These are phyloP conservation scores for Ophiostoma piceae DNA, from an alignment of 2,329 filamentous ascomycete genomes.

Conservation along the genomic window DNA sequence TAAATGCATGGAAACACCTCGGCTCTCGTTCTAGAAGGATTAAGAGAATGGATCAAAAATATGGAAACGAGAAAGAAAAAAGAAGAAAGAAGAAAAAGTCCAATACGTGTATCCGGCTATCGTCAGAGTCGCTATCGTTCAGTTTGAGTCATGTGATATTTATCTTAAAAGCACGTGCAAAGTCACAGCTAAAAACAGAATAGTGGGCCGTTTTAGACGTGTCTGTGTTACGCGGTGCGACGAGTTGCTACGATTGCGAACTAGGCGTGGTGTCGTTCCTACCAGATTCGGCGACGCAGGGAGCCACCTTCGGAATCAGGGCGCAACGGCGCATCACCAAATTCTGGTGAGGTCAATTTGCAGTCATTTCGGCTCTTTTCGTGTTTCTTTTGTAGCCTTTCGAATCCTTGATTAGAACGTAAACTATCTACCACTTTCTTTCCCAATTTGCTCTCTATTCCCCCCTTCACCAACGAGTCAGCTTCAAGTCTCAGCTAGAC, in stretches of 20 bases:
- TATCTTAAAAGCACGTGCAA: neutral
- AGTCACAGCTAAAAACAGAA: neutral
- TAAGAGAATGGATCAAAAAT: neutral
- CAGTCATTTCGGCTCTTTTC: neutral
- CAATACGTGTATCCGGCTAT: neutral
- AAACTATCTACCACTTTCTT: neutral
- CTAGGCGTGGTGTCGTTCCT: constrained; percentile 18
- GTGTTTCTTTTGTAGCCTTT: neutral
- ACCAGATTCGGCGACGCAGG: constrained; percentile 2
- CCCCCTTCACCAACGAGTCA: neutral
- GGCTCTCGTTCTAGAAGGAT: neutral
- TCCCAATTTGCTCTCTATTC: neutral
- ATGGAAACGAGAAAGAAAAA: neutral
- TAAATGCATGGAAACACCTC: neutral
- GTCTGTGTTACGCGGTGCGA: constrained; percentile 8
- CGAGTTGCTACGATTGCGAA: neutral
- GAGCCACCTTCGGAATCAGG: constrained; percentile 16
- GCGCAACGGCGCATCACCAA: constrained; percentile 19
- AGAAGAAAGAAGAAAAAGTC: neutral
- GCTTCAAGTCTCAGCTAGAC: neutral
- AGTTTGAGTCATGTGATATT: neutral
- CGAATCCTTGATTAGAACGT: neutral
- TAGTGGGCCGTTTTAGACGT: neutral
- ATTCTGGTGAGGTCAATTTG: neutral
- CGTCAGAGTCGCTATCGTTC: neutral